Evolutionary conservation across 73 alveolate species (phyloP).

Genomic region (Stentor coeruleus): DNA sequence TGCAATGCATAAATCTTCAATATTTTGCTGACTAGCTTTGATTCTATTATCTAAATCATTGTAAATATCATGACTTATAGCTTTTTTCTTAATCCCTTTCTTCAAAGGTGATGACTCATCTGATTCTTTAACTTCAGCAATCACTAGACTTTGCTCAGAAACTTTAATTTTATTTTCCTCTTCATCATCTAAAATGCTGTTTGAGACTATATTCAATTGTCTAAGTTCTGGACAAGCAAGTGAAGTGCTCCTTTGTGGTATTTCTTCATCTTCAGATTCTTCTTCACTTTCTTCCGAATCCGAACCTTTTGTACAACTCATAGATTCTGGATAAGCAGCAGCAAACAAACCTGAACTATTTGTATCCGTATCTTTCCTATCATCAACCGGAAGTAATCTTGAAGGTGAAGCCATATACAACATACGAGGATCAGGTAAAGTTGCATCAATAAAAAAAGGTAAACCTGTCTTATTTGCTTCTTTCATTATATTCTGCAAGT

Average conservation of each 20-base stretch:
- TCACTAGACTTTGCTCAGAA: background rate
- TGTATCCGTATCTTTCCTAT: background rate
- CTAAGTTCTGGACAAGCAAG: background rate
- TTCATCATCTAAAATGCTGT: background rate
- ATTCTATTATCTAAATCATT: constrained; percentile 11
- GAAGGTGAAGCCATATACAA: constrained; percentile 20
- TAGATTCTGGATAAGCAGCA: constrained; percentile 2
- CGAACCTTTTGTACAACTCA: background rate
- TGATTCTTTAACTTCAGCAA: background rate
- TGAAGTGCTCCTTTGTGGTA: background rate
- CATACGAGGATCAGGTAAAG: constrained; percentile 22
- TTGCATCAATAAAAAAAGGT: background rate
- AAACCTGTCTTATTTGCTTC: background rate
- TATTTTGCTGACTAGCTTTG: constrained; percentile 7
- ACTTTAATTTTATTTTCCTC: background rate
- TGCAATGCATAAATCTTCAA: constrained; percentile 4
- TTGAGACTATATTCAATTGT: background rate
- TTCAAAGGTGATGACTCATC: background rate
- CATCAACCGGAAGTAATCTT: background rate
- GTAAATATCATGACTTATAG: background rate
- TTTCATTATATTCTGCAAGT: background rate
- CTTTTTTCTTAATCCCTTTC: background rate
- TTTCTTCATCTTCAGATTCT: background rate
- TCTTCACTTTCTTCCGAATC: background rate
- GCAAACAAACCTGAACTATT: constrained; percentile 14